phyloP scores from a whole-genome alignment of 2,329 filamentous ascomycete species.

The Dothideomycetidae sp. region DNA sequence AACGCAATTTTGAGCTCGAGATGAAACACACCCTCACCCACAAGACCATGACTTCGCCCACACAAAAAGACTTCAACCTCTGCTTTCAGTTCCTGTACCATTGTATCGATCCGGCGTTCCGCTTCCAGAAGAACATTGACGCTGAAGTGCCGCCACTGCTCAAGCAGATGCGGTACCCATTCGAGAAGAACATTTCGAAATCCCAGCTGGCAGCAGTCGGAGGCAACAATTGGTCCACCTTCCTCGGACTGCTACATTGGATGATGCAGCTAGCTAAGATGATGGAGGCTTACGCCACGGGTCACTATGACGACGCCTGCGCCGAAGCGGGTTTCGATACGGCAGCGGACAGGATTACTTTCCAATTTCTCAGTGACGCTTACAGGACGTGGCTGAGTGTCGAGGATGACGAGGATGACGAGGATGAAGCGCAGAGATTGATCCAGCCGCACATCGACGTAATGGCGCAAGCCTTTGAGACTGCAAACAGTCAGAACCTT shows the following conservation, averaged over 20 bases:
- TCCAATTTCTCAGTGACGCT: slow-evolving; percentile 75
- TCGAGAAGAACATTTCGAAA: slow-evolving; percentile 89
- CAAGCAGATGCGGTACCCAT: slow-evolving; percentile 88
- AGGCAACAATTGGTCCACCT: slow-evolving; percentile 92
- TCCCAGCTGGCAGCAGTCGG: slow-evolving; percentile 90
- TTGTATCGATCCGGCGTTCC: slow-evolving; percentile 84
- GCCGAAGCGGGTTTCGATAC: slow-evolving; percentile 79
- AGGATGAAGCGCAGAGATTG: slow-evolving; percentile 66
- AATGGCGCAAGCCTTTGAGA: slow-evolving; percentile 81
- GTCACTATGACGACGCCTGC: slow-evolving; percentile 81
- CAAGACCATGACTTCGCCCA: slow-evolving; percentile 84
- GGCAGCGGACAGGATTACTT: slow-evolving; percentile 80
- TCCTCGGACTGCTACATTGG: slow-evolving; percentile 89
- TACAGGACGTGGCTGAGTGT: slow-evolving; percentile 91
- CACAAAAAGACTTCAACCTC: slow-evolving; percentile 93
- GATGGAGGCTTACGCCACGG: slow-evolving; percentile 66
- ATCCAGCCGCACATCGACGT: slow-evolving; percentile 70
- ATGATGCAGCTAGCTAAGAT: slow-evolving; percentile 97
- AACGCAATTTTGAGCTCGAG: slow-evolving; percentile 94
- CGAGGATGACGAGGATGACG: slow-evolving; percentile 55
- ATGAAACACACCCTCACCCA: slow-evolving; percentile 89
- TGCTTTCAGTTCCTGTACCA: slow-evolving; percentile 99
- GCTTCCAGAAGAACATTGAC: slow-evolving; percentile 88
- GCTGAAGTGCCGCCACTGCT: slow-evolving; percentile 85
- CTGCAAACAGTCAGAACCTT: slow-evolving; percentile 68